These are phyloP conservation scores for Mrakia frigida DNA, from an alignment of 768 basidiomycete genomes.

Conservation along the genomic window DNA sequence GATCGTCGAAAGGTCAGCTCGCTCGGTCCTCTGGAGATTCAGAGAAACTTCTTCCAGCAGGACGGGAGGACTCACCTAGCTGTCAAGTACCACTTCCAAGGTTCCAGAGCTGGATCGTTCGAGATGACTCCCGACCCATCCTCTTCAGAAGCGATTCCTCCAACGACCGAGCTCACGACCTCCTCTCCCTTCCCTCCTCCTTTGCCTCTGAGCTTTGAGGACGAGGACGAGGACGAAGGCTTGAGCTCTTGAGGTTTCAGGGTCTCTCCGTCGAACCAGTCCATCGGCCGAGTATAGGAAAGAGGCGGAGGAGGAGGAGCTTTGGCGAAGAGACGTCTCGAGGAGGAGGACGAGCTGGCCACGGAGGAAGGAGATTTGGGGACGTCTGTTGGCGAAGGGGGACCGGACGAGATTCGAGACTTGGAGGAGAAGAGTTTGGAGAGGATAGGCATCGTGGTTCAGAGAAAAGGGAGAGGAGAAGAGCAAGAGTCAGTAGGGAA, in stretches of 20 bases:
- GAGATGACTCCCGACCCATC: constrained; percentile 19
- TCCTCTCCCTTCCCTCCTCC: constrained; percentile 2
- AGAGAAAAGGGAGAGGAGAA: background rate
- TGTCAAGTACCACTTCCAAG: constrained; percentile 31
- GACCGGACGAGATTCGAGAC: constrained; percentile 1
- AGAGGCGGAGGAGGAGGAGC: constrained; percentile 37
- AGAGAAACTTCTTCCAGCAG: background rate
- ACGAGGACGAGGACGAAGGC: background rate
- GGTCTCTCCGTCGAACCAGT: constrained; percentile 18
- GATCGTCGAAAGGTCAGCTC: background rate
- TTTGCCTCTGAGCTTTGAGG: background rate
- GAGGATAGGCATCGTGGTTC: background rate
- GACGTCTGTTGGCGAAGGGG: background rate
- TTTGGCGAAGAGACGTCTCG: background rate
- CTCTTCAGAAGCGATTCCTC: background rate
- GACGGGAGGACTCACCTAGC: constrained; percentile 3
- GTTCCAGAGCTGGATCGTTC: constrained; percentile 10
- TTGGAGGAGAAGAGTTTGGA: constrained; percentile 9
- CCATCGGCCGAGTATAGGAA: constrained; percentile 22
- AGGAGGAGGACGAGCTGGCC: background rate
- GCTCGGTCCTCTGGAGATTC: background rate
- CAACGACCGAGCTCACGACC: background rate
- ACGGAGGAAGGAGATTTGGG: constrained; percentile 3
- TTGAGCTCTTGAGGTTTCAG: background rate
- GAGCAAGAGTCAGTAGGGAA: background rate